Evolutionary conservation across 2,329 filamentous ascomycete genomes (phyloP).

Genomic region (Alternaria brassicicola): DNA sequence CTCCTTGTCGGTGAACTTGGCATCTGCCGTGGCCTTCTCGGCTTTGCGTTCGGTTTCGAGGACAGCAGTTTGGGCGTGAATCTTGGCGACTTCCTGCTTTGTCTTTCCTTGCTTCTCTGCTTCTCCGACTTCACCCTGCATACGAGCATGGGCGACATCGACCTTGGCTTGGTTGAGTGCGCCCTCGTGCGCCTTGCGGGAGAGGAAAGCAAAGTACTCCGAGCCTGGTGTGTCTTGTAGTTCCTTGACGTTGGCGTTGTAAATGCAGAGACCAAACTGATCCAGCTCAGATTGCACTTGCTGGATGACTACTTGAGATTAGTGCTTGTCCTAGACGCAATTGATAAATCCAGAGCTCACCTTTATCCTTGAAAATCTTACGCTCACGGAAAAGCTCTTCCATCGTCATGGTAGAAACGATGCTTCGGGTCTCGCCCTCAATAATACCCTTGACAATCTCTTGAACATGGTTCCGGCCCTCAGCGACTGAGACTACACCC

Average conservation of each 20-base stretch:
- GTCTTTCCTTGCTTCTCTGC: conserved; percentile 78
- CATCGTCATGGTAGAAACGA: conserved; percentile 91
- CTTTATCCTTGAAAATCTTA: conserved; percentile 74
- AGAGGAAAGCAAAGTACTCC: conserved; percentile 83
- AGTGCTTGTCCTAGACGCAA: neutral
- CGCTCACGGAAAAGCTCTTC: conserved; percentile 84
- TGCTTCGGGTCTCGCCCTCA: conserved; percentile 82
- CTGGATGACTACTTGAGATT: conserved; percentile 49
- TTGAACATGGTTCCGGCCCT: conserved; percentile 70
- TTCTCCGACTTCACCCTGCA: conserved; percentile 75
- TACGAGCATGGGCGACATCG: conserved; percentile 64
- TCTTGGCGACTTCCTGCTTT: conserved; percentile 86
- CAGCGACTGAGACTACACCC: conserved; percentile 51
- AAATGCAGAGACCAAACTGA: conserved; percentile 73
- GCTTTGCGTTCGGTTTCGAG: conserved; percentile 84
- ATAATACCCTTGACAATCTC: conserved; percentile 91
- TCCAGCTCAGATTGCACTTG: conserved; percentile 79
- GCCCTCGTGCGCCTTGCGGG: conserved; percentile 83
- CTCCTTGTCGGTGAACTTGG: conserved; percentile 73
- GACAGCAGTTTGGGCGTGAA: conserved; percentile 83
- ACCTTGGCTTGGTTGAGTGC: conserved; percentile 79
- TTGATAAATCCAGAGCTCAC: neutral
- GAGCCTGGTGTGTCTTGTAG: conserved; percentile 80
- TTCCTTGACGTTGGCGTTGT: conserved; percentile 83
- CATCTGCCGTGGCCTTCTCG: conserved; percentile 79